Percentiles rank a stretch among this genome's conserved stretches.
phyloP scores from a whole-genome alignment of 192 early-diverging fungal species.

The Coemansia sp. region DNA sequence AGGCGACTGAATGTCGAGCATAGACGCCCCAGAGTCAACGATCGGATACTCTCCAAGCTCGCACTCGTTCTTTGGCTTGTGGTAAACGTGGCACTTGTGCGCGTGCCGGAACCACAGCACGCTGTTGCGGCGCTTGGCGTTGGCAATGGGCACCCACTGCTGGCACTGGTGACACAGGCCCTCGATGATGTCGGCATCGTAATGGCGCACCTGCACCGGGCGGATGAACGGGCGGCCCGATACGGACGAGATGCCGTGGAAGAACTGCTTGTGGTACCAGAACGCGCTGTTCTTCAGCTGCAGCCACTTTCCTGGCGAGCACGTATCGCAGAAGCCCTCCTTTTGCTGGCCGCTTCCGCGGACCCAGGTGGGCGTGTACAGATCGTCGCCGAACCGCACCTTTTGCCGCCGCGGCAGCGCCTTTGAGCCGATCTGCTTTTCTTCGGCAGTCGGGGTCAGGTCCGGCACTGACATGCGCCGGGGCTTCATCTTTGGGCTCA shows the following conservation, averaged over 20 bases:
- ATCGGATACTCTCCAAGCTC: conserved; percentile 11
- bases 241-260: conserved; percentile 82
- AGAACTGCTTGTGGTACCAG: conserved; percentile 90
- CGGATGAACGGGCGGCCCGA: conserved; percentile 72
- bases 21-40: background rate
- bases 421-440: conserved; percentile 18
- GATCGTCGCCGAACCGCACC: conserved; percentile 65
- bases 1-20: background rate
- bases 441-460: conserved; percentile 29
- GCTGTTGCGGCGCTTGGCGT: conserved; percentile 71
- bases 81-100: conserved; percentile 80
- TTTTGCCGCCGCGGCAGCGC: conserved; percentile 67
- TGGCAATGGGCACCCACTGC: conserved; percentile 78
- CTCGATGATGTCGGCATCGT: conserved; percentile 68
- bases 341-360: conserved; percentile 69
- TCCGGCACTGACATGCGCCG: conserved; percentile 42
- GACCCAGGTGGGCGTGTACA: conserved; percentile 86
- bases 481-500: conserved; percentile 44
- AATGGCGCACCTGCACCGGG: conserved; percentile 70
- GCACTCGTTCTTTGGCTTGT: conserved; percentile 62
- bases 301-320: conserved; percentile 79
- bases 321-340: conserved; percentile 83
- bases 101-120: conserved; percentile 87
- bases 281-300: conserved; percentile 87
- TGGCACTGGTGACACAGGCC: conserved; percentile 82